Base-by-base conservation (phyloP, 768 basidiomycete genomes). In the Boletus vermiculosoides region DNA sequence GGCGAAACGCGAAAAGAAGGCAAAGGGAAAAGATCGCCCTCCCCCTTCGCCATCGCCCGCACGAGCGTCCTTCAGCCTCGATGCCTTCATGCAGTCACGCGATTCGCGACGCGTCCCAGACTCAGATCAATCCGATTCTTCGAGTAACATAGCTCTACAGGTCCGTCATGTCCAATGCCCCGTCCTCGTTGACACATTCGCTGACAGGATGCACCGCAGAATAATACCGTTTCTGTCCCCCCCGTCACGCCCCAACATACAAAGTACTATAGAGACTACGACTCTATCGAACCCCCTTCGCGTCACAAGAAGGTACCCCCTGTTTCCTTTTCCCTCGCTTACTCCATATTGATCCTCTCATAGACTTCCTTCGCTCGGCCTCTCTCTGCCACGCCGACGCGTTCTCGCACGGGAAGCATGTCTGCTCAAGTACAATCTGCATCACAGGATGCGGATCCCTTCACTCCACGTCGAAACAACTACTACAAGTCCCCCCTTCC, bases 161-260 rank as follows among this genome's bases (percentile, higher is more conserved):
- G 83, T 83, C 50, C 55, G 80, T 74, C 48, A 1, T 55, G 33
- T 55, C 37, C 48, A 57, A n/a, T 41, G 25, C 25, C 56, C 57
- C 55, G 66, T 70, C 65, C 54, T 11, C 37, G 36, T 52, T 59
- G 33, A 62, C 52, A 60, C 57, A 68, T 58, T 36, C 23, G 48
- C 31, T 25, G 28, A 28, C 15, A 74, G 71, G 67, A 67, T 48
- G 45, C 66, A 13, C 15, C 46, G 63, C 72, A 73, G 68, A 73
- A 69, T 59, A 61, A 65, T 46, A 49, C 45, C 33, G 51, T 66
- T 36, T 57, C 63, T 10, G 66, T 65, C 54, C 71, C 73, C 9
- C 81, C 83, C 20, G 68, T 83, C 22, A 86, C 85, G 5, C 84
- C 85, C n/a, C 80, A 80, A 62, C 81, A 79, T 59, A 78, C 68